Base-by-base conservation (phyloP, 305 asterid species). In the Solanum hybrid region DNA sequence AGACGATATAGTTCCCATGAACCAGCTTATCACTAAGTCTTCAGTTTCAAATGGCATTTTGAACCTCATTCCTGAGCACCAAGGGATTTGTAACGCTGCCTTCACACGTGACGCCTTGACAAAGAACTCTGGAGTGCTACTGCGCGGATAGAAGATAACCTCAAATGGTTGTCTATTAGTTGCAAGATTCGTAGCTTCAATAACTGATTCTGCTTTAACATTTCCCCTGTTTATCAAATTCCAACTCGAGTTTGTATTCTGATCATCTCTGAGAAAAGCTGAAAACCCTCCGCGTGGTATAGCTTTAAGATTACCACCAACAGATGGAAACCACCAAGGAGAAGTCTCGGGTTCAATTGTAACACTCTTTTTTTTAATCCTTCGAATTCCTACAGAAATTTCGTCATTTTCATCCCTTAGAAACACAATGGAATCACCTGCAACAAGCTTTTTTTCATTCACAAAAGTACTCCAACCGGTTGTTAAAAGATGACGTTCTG, bases 381-480 rank as follows among this genome's bases (percentile, higher is more conserved):
- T 93, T 3, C 98, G 93, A 46, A 96, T 95, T 67, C 99, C 99
- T 11, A 96, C 93, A 75, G 94, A 94, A 11, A 96, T 94, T 28
- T 96, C 96, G 4, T 93, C 96, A 12, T 92, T 94, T 24, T 93
- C 96, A 0, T 94, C 94, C 92, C 95, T 92, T 90, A 95, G 87
- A 87, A 96, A 96, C 86, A 96, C 97, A 22, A 96, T 91, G 1
- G 98, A 94, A 89, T 96, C 99, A 3, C 98, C 99, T 0, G 99
- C 99, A 34, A 96, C 93, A 4, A 96, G 96, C 91, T 94, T 95
- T 93, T 96, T 96, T 24, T 92, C 92, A 94, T 96, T 96, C 80
- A 96, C 99, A 85, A 96, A 96, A 88, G 91, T 92, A 69, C 96
- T 96, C 99, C 99, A 96, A 16, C 99, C 99, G 0, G 99, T 96